A percentile compares a stretch with the other conserved stretches of the same genome.
These are phyloP conservation scores for Lecanicillium sp. DNA, from an alignment of 2,329 filamentous ascomycete genomes.

Conservation along the genomic window DNA sequence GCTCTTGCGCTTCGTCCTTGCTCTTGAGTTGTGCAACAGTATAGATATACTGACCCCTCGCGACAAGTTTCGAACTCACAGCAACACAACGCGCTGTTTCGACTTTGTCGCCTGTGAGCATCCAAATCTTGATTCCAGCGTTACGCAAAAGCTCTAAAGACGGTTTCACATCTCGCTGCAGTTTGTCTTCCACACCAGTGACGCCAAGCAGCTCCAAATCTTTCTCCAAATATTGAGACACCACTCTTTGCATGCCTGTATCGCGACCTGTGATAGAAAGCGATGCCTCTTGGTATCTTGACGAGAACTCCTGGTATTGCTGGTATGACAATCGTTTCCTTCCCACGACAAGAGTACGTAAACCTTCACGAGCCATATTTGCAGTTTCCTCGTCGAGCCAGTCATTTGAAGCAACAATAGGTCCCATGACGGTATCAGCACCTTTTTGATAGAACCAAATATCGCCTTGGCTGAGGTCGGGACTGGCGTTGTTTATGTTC, in stretches of 20 bases:
- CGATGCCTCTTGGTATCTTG: slow-evolving; percentile 70
- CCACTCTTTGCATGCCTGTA: slow-evolving; percentile 68
- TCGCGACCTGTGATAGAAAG: slow-evolving; percentile 76
- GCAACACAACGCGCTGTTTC: slow-evolving; percentile 96
- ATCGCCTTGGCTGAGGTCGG: slow-evolving; percentile 55
- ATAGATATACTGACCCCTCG: slow-evolving; percentile 90
- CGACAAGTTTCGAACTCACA: slow-evolving; percentile 87
- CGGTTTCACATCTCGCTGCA: slow-evolving; percentile 92
- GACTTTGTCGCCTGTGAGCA: slow-evolving; percentile 97
- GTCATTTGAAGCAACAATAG: slow-evolving; percentile 90
- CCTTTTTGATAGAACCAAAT: slow-evolving; percentile 99
- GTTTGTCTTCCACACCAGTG: slow-evolving; percentile 93
- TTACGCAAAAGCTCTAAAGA: slow-evolving; percentile 92
- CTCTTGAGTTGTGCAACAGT: slow-evolving; percentile 80
- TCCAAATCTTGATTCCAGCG: slow-evolving; percentile 98
- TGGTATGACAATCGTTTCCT: slow-evolving; percentile 72
- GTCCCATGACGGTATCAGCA: slow-evolving; percentile 95
- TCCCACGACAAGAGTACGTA: slow-evolving; percentile 92
- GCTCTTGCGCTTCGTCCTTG: slow-evolving; percentile 78
- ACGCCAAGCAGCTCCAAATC: slow-evolving; percentile 93
- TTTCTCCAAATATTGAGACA: slow-evolving; percentile 74
- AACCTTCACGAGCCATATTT: slow-evolving; percentile 97
- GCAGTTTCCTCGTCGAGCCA: slow-evolving; percentile 98
- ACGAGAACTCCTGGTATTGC: slow-evolving; percentile 75
- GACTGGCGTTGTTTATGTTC: slow-evolving; percentile 37